phyloP scores from a whole-genome alignment of 352 stramenopile genomes.

The Thalassiosira hispida region DNA sequence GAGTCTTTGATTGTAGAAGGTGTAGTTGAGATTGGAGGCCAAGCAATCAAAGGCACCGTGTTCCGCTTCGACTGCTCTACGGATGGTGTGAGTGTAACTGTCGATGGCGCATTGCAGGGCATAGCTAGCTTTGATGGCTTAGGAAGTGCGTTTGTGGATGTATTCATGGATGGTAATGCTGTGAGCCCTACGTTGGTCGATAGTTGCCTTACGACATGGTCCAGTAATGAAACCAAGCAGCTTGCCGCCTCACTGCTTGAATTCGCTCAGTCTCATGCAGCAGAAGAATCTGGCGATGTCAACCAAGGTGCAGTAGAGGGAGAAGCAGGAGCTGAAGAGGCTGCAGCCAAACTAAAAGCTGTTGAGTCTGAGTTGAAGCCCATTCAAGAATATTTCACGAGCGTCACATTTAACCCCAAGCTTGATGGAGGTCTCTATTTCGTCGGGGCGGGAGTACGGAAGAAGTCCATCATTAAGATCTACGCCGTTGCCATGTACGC shows the following conservation, averaged over 20 bases:
- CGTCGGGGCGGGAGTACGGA: neutral
- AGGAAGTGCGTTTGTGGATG: slow-evolving; percentile 7
- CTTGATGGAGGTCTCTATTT: slow-evolving; percentile 8
- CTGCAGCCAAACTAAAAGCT: neutral
- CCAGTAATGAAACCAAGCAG: neutral
- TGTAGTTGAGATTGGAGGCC: neutral
- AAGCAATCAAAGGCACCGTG: neutral
- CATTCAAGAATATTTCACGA: neutral
- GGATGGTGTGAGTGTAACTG: slow-evolving; percentile 1
- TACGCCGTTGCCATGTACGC: slow-evolving; percentile 2
- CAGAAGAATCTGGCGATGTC: no score
- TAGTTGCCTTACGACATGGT: neutral
- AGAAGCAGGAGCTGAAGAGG: no score
- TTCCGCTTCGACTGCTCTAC: slow-evolving; percentile 3
- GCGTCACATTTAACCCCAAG: slow-evolving; percentile 1
- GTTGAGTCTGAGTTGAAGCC: neutral
- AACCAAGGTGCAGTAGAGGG: no score
- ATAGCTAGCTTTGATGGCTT: neutral
- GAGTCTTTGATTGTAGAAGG: slow-evolving; percentile 6
- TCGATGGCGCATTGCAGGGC: neutral
- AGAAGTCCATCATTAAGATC: slow-evolving; percentile 6
- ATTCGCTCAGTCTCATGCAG: no score
- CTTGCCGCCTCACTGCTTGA: neutral
- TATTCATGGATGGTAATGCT: slow-evolving; percentile 9
- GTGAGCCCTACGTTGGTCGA: neutral